Evolutionary conservation across 371 early-diverging fungal genomes (phyloP), one percentile per base, ranked within the genome.

Genomic region (Mucor mucedo): DNA sequence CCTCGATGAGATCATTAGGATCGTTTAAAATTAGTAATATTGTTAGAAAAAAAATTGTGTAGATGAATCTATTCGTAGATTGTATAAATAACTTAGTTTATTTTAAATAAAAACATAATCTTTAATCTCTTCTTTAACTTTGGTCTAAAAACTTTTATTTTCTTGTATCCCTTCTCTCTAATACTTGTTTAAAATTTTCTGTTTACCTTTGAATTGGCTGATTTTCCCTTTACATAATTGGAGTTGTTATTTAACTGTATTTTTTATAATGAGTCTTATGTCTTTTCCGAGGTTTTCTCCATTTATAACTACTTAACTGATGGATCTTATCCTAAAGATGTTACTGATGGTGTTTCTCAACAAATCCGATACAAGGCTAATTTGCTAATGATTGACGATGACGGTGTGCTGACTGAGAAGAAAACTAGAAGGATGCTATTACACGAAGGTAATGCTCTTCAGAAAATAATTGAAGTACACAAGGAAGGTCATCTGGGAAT

Each of bases 401-500:
- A 52, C 8, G 13, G 11, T 44, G 16, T 13, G 14, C 41, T 48
- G 30, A 14, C 38, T 7, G 54, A 57, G 2, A 39, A 49, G 47
- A 5, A 27, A 27, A 27, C 16, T 62, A 44, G 56, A 11, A 16
- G 39, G 2, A 14, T 42, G 14, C 5, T 59, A 33, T 40, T 73
- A 41, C 70, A 73, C 39, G 50, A 60, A 9, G 63, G 44, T 0
- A 65, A 49, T 27, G 39, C 16, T 14, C 3, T 47, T 0, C n/a
- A 30, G 0, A 50, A 59, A 3, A 56, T 62, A 0, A 13, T 69
- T 2, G 2, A 33, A 13, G 55, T 69, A 0, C 70, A 73, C 45
- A 38, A 45, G 7, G 73, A 69, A 55, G 59, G 67, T 3, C 69
- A 73, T 45, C 38, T 57, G 0, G 73, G 65, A 14, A 29, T 50